Evolutionary conservation across 257 asterid genomes (phyloP).

Genomic region (Nicotiana knightiana): DNA sequence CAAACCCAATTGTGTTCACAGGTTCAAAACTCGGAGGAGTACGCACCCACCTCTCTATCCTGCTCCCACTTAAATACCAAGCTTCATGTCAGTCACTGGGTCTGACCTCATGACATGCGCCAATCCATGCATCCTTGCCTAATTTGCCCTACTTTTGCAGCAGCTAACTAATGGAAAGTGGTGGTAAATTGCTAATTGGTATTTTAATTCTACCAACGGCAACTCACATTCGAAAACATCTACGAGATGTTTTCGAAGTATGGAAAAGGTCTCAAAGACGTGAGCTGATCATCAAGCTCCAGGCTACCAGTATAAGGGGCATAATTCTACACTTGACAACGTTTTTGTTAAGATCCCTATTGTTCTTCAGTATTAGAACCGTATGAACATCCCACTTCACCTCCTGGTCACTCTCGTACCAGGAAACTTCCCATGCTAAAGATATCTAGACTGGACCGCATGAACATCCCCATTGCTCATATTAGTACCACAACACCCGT

Average conservation of each 20-base stretch:
- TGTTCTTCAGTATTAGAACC: not conserved
- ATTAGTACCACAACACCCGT: not conserved
- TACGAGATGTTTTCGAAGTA: not conserved
- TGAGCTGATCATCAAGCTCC: not conserved
- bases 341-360: not conserved
- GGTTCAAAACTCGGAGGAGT: not conserved
- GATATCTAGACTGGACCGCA: not conserved
- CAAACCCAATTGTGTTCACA: not conserved
- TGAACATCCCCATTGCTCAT: not conserved
- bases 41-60: not conserved
- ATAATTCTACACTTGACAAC: not conserved
- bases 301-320: not conserved
- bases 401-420: not conserved
- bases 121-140: not conserved
- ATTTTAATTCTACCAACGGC: not conserved
- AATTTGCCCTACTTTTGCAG: not conserved
- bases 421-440: not conserved
- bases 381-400: not conserved
- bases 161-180: not conserved
- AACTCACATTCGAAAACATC: not conserved
- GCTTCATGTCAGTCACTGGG: not conserved
- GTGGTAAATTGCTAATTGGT: not conserved
- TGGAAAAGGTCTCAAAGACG: not conserved
- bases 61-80: not conserved
- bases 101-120: not conserved